Conservation (phyloP, 257 asterid genomes). For the Solanum sejunctum region DNA sequence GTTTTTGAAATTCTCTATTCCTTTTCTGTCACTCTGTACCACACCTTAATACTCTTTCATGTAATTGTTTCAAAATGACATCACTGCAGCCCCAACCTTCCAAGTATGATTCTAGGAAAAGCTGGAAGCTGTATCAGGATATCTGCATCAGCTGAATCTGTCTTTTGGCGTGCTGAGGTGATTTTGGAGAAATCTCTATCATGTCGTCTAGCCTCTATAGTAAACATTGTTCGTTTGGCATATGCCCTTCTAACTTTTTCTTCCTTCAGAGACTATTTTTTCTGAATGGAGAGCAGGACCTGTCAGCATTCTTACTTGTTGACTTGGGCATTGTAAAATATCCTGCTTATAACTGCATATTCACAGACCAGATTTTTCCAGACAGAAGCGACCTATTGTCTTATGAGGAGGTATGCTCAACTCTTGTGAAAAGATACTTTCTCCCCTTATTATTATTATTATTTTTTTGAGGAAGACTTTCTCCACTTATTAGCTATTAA, state of each 20-base stretch:
- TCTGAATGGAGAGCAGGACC: constrained; percentile 90
- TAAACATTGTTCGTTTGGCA: background rate
- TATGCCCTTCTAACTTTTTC: constrained; percentile 5
- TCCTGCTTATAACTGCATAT: constrained; percentile 71
- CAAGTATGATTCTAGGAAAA: constrained; percentile 29
- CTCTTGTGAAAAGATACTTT: background rate
- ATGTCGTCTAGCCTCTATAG: background rate
- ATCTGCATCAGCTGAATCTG: constrained; percentile 55
- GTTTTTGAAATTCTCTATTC: background rate
- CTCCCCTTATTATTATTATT: background rate
- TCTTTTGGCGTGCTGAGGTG: constrained; percentile 96
- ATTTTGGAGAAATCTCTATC: constrained; percentile 1
- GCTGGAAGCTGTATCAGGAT: constrained; percentile 61
- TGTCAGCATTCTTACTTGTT: constrained; percentile 79
- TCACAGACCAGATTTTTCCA: constrained; percentile 48
- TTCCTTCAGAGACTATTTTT: constrained; percentile 83
- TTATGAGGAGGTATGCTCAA: constrained; percentile 68
- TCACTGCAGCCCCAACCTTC: constrained; percentile 49
- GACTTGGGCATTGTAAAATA: constrained; percentile 81
- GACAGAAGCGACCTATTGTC: constrained; percentile 54
- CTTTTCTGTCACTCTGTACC: background rate
- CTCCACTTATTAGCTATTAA: background rate
- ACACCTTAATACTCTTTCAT: background rate
- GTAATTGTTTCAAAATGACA: constrained; percentile 6
- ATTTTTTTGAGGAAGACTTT: background rate